Conservation (phyloP, 1,284 basidiomycete genomes). For the Naganishia sp. region DNA sequence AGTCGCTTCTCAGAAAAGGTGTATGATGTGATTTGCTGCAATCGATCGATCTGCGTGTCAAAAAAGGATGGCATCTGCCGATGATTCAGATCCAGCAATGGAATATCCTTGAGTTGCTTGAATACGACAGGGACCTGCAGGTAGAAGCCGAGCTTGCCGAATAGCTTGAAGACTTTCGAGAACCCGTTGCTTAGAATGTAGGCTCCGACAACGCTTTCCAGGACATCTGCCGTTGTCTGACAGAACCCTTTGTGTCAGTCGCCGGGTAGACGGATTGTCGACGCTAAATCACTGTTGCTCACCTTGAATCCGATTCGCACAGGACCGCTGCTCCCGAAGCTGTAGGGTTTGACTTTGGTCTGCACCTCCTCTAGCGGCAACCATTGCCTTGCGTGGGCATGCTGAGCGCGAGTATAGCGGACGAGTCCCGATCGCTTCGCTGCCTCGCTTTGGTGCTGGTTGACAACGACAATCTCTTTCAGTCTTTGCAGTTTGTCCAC, state of each 20-base stretch:
- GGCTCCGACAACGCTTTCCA: slow-evolving; percentile 23
- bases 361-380: not conserved
- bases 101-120: not conserved
- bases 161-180: not conserved
- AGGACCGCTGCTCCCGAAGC: not conserved
- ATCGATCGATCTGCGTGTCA: not conserved
- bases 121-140: slow-evolving; percentile 6
- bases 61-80: not conserved
- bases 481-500: not conserved
- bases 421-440: slow-evolving; percentile 12
- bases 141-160: slow-evolving; percentile 11
- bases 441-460: not conserved
- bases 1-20: not conserved
- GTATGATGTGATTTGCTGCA: not conserved
- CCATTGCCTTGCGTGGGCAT: slow-evolving; percentile 5
- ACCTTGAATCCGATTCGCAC: slow-evolving; percentile 18
- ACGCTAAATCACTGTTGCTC: not conserved
- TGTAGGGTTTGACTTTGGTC: not conserved
- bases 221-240: slow-evolving; percentile 11
- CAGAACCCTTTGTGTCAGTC: not conserved
- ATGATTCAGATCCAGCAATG: not conserved
- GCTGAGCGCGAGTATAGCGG: not conserved
- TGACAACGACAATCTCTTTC: slow-evolving; percentile 10
- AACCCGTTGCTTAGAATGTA: slow-evolving; percentile 9
- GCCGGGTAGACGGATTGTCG: too few relatives aligned